These are phyloP conservation scores for Scutellaria minor DNA, from an alignment of 257 asterid genomes.

Conservation along the genomic window DNA sequence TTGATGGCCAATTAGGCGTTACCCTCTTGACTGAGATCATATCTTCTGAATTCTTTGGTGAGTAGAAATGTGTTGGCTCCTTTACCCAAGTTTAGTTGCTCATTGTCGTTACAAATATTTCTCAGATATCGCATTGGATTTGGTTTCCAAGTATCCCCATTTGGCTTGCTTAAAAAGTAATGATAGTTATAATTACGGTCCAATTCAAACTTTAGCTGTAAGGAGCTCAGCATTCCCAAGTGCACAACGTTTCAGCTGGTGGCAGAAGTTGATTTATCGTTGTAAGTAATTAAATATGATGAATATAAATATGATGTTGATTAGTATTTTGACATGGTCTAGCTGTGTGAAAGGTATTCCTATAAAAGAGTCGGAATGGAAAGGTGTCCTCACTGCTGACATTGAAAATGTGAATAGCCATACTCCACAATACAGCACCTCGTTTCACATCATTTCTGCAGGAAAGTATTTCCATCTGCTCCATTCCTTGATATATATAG, in stretches of 20 bases:
- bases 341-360: too few species aligned
- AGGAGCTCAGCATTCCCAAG: neutral
- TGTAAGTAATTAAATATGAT: neutral
- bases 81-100: neutral
- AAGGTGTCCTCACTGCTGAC: too few species aligned
- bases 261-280: neutral
- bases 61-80: neutral
- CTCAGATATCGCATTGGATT: slow-evolving; percentile 33
- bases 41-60: neutral
- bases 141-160: slow-evolving; percentile 26
- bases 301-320: too few species aligned
- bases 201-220: neutral
- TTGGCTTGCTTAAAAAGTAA: neutral
- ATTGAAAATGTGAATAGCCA: too few species aligned
- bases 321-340: too few species aligned
- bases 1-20: too few species aligned
- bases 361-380: too few species aligned
- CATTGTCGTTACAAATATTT: neutral
- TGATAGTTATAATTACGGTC: neutral
- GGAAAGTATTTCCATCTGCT: too few species aligned
- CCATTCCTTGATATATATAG: too few species aligned
- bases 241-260: neutral
- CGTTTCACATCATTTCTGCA: too few species aligned
- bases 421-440: too few species aligned
- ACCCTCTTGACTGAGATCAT: too few species aligned